These are phyloP conservation scores for Monosporozyma servazzii DNA, from an alignment of 805 yeast species.

Conservation along the genomic window DNA sequence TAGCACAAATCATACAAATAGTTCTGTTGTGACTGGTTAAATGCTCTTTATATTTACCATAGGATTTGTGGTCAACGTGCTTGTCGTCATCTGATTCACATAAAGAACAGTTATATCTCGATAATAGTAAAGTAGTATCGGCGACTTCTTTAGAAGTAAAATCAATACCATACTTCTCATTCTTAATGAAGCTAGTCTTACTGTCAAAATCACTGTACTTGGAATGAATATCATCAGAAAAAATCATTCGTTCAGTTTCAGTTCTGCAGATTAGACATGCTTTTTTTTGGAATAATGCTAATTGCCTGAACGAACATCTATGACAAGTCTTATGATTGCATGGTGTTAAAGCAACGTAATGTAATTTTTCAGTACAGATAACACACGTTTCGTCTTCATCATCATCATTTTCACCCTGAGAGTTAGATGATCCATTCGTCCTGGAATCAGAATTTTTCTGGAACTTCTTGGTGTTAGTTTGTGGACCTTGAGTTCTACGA, in stretches of 20 bases:
- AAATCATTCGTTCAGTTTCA: slow-evolving; percentile 47
- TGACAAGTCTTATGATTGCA: slow-evolving; percentile 85
- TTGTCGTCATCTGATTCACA: slow-evolving; percentile 26
- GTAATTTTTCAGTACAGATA: slow-evolving; percentile 71
- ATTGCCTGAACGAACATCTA: slow-evolving; percentile 68
- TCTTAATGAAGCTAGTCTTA: slow-evolving; percentile 8
- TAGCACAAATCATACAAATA: slow-evolving; percentile 69
- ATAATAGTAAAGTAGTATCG: slow-evolving; percentile 40
- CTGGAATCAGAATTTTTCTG: slow-evolving; percentile 1
- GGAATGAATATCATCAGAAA: slow-evolving; percentile 40
- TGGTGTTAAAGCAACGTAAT: slow-evolving; percentile 60
- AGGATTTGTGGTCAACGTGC: slow-evolving; percentile 33
- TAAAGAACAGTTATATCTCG: slow-evolving; percentile 49
- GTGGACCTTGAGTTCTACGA: slow-evolving; percentile 19
- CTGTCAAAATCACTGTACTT: slow-evolving; percentile 33
- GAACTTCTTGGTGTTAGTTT: slow-evolving; percentile 5
- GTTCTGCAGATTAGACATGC: slow-evolving; percentile 81
- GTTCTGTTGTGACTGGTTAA: slow-evolving; percentile 53
- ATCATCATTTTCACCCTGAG: slow-evolving; percentile 25
- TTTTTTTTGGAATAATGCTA: slow-evolving; percentile 66
- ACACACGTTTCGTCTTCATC: slow-evolving; percentile 49
- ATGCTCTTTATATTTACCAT: slow-evolving; percentile 58
- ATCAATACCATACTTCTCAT: slow-evolving; percentile 43
- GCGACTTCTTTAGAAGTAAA: slow-evolving; percentile 49
- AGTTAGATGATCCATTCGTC: neutral